These are phyloP conservation scores for Bremia lactucae DNA, from an alignment of 352 stramenopile species.

Conservation along the genomic window DNA sequence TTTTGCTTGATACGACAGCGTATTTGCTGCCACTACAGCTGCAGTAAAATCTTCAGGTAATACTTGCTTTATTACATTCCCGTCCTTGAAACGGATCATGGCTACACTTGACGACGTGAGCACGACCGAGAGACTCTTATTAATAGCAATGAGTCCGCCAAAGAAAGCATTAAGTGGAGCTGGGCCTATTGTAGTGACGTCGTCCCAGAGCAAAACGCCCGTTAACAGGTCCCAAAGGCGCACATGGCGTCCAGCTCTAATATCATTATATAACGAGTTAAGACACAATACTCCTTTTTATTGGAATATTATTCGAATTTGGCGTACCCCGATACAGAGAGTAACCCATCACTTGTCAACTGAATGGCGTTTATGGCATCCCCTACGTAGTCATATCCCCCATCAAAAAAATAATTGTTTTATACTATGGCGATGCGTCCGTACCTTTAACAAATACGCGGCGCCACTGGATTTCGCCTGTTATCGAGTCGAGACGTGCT, in stretches of 20 bases:
- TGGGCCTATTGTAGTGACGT: conserved; percentile 19
- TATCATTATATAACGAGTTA: background rate
- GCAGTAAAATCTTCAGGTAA: conserved; percentile 26
- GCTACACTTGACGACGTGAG: conserved; percentile 31
- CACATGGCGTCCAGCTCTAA: conserved; percentile 44
- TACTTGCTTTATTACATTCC: conserved; percentile 28
- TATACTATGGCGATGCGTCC: conserved; percentile 1
- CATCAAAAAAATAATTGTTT: background rate
- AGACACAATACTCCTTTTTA: conserved; percentile 3
- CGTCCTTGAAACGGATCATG: conserved; percentile 54
- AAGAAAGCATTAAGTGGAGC: conserved; percentile 20
- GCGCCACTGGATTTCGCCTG: conserved; percentile 66
- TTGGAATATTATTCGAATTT: conserved; percentile 3
- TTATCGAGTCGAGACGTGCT: conserved; percentile 56
- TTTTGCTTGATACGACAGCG: conserved; percentile 31
- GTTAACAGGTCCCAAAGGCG: conserved; percentile 56
- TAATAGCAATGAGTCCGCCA: conserved; percentile 29
- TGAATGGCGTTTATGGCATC: conserved; percentile 62
- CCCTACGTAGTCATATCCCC: conserved; percentile 17
- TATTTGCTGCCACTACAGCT: conserved; percentile 7
- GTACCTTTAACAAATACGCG: conserved; percentile 43
- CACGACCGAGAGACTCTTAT: conserved; percentile 39
- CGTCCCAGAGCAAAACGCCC: conserved; percentile 63
- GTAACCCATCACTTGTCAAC: conserved; percentile 51
- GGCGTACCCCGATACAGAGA: conserved; percentile 54